Conservation (phyloP, 73 alveolate genomes). For the Stentor coeruleus region DNA sequence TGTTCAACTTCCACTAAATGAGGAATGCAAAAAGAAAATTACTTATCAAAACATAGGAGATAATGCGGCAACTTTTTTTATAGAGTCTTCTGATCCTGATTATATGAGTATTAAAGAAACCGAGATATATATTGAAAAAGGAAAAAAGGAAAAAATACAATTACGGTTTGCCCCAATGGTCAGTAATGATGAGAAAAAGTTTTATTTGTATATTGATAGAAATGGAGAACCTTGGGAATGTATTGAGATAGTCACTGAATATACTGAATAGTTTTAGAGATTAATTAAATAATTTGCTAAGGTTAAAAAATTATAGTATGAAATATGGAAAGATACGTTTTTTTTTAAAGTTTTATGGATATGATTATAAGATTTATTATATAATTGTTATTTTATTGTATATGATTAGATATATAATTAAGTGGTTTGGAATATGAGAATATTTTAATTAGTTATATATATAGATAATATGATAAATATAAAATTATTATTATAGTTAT, state of each 20-base stretch:
- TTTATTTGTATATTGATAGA: slow-evolving; percentile 11
- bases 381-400: too few relatives aligned
- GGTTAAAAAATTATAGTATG: too few relatives aligned
- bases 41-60: neutral
- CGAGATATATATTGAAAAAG: neutral
- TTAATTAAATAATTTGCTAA: neutral
- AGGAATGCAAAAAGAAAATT: neutral
- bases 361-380: too few relatives aligned
- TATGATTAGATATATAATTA: too few relatives aligned
- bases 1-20: neutral
- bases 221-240: slow-evolving; percentile 20
- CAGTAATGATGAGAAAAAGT: neutral
- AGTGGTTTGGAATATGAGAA: too few relatives aligned
- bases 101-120: neutral
- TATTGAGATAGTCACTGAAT: neutral
- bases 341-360: too few relatives aligned
- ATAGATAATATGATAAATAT: too few relatives aligned
- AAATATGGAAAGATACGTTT: too few relatives aligned
- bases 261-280: neutral
- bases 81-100: neutral
- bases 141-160: slow-evolving; percentile 8
- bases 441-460: too few relatives aligned
- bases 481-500: too few relatives aligned
- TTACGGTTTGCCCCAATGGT: slow-evolving; percentile 5
- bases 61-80: neutral